A percentile compares a stretch with the other conserved stretches of the same genome.
These are phyloP conservation scores for Massariosphaeria phaeospora DNA, from an alignment of 495 filamentous ascomycete species.

Conservation along the genomic window DNA sequence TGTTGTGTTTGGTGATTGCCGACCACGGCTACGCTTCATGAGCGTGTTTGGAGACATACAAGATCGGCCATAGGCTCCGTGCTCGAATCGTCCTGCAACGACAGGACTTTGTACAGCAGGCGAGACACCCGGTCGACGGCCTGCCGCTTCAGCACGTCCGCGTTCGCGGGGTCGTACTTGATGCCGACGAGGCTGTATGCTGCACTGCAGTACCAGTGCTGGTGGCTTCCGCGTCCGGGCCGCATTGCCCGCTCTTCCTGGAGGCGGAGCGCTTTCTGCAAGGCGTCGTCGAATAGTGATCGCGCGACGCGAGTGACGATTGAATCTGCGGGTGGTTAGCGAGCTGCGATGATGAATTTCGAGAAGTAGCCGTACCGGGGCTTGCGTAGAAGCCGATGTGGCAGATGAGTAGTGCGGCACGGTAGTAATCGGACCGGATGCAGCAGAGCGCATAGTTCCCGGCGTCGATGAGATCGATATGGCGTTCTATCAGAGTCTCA, in stretches of 20 bases:
- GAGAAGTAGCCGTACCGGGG: not conserved
- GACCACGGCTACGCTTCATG: too few species aligned
- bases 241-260: conserved; percentile 24
- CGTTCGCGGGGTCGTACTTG: conserved; percentile 3
- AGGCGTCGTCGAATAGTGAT: conserved; percentile 7
- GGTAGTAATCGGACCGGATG: conserved; percentile 16
- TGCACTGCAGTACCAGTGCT: conserved; percentile 18
- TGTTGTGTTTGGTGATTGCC: not conserved
- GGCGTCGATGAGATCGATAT: conserved; percentile 5
- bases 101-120: conserved; percentile 18
- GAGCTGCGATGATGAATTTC: not conserved
- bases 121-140: conserved; percentile 12
- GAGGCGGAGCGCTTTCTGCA: conserved; percentile 13
- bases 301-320: not conserved
- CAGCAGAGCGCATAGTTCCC: conserved; percentile 18
- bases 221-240: conserved; percentile 19
- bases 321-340: conserved; percentile 1
- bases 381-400: conserved; percentile 16
- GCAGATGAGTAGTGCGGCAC: conserved; percentile 13
- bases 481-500: conserved; percentile 4
- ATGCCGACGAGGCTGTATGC: conserved; percentile 14
- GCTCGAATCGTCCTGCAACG: conserved; percentile 11
- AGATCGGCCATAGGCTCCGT: conserved; percentile 9
- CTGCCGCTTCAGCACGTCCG: conserved; percentile 1
- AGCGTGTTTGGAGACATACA: not conserved